These are phyloP conservation scores for Brettanomyces naardenensis DNA, from an alignment of 805 yeast genomes.

Conservation along the genomic window DNA sequence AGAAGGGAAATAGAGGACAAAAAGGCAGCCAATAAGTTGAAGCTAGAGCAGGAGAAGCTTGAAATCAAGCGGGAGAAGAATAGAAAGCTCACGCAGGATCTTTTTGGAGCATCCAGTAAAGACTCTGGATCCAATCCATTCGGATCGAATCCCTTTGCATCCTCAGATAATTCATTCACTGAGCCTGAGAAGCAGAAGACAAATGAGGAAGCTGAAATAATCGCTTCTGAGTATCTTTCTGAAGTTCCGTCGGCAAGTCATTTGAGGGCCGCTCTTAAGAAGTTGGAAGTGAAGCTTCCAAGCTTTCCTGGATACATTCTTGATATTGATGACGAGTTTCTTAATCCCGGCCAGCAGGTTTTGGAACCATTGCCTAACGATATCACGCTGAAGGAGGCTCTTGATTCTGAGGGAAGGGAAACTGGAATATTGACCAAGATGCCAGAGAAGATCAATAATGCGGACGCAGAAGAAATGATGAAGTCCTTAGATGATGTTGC, in stretches of 20 bases:
- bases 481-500: constrained; percentile 62
- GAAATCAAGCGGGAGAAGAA: constrained; percentile 34
- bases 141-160: constrained; percentile 28
- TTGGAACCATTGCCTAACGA: constrained; percentile 37
- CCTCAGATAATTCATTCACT: constrained; percentile 19
- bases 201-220: neutral
- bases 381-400: constrained; percentile 7
- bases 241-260: neutral
- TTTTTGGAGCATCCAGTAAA: constrained; percentile 15
- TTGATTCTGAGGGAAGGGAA: constrained; percentile 6
- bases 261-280: neutral
- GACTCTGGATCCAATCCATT: constrained; percentile 17
- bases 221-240: neutral
- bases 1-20: constrained; percentile 31
- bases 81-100: constrained; percentile 27
- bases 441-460: constrained; percentile 5
- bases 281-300: constrained; percentile 28
- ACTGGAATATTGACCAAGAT: neutral
- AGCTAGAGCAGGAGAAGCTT: constrained; percentile 32
- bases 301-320: constrained; percentile 58
- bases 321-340: constrained; percentile 64
- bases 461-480: constrained; percentile 39
- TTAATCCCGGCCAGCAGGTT: constrained; percentile 40
- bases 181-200: constrained; percentile 5
- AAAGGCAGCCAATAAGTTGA: constrained; percentile 35